Percentiles rank a stretch among this genome's conserved stretches.
These are phyloP conservation scores for Botryotinia narcissicola DNA, from an alignment of 2,329 filamentous ascomycete genomes.

Conservation along the genomic window DNA sequence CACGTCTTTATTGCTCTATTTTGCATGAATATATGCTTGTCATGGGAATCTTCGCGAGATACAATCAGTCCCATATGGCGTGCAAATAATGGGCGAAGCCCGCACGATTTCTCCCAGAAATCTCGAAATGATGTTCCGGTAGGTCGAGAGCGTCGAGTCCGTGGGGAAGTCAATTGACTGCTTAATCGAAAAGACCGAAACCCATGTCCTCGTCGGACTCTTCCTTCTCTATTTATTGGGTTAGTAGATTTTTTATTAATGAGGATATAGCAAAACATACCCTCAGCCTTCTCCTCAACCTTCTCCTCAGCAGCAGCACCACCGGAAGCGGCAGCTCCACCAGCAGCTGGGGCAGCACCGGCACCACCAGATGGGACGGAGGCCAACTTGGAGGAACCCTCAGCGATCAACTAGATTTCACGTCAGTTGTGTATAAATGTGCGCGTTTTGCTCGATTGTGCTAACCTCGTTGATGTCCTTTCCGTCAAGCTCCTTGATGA, in stretches of 20 bases:
- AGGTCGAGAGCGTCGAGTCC: conserved; percentile 31
- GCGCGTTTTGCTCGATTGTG: conserved; percentile 34
- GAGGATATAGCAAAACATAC: conserved; percentile 58
- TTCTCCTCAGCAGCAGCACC: conserved; percentile 61
- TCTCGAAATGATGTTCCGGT: conserved; percentile 28
- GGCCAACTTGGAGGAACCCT: conserved; percentile 90
- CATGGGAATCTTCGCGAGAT: conserved; percentile 27
- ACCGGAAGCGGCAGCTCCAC: conserved; percentile 64
- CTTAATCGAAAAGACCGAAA: conserved; percentile 75
- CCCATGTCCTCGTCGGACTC: conserved; percentile 75
- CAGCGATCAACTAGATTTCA: conserved; percentile 73
- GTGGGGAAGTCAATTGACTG: conserved; percentile 35
- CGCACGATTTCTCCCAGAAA: conserved; percentile 36
- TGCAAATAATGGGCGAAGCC: conserved; percentile 34
- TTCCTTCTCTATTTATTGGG: conserved; percentile 52
- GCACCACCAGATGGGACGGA: conserved; percentile 92
- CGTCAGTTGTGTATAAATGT: conserved; percentile 29
- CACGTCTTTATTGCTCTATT: conserved; percentile 38
- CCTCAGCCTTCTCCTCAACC: conserved; percentile 73
- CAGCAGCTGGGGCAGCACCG: conserved; percentile 66
- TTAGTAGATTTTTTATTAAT: conserved; percentile 27
- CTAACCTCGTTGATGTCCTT: conserved; percentile 89
- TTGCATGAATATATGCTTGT: conserved; percentile 31
- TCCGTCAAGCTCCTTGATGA: conserved; percentile 87
- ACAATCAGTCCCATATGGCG: conserved; percentile 31